Evolutionary conservation across 1,139 yeast genomes (phyloP).

Genomic region (Hanseniaspora sp.): DNA sequence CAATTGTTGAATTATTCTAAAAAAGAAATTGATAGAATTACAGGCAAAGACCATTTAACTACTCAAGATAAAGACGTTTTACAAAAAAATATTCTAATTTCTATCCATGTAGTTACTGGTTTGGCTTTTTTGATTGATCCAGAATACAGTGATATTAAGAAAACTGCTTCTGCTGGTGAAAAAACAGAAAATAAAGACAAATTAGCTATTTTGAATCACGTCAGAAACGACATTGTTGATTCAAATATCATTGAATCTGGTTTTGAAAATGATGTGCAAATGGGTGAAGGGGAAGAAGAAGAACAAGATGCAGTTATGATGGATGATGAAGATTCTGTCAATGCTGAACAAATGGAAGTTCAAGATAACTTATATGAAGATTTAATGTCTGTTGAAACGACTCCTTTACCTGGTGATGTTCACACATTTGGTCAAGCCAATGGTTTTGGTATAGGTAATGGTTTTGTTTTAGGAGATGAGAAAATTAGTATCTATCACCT

Average conservation of each 20-base stretch:
- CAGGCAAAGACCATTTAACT: slow-evolving; percentile 24
- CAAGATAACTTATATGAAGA: slow-evolving; percentile 22
- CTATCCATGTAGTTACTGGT: slow-evolving; percentile 61
- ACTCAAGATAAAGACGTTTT: slow-evolving; percentile 37
- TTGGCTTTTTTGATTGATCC: slow-evolving; percentile 71
- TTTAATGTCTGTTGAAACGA: slow-evolving; percentile 27
- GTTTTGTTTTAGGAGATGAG: slow-evolving; percentile 43
- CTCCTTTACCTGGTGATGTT: slow-evolving; percentile 24
- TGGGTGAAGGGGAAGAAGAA: slow-evolving; percentile 16
- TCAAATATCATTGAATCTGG: slow-evolving; percentile 30
- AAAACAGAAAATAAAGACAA: slow-evolving; percentile 25
- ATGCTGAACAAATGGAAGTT: slow-evolving; percentile 14
- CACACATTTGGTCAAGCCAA: neutral
- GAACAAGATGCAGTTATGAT: neutral
- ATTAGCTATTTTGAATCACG: slow-evolving; percentile 28
- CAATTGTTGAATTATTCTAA: slow-evolving; percentile 39
- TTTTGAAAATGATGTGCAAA: slow-evolving; percentile 26
- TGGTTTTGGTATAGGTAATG: slow-evolving; percentile 11
- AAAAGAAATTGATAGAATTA: slow-evolving; percentile 34
- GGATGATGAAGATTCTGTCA: neutral
- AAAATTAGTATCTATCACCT: slow-evolving; percentile 45
- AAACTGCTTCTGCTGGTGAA: slow-evolving; percentile 19
- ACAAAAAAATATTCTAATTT: slow-evolving; percentile 43
- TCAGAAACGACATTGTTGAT: slow-evolving; percentile 29
- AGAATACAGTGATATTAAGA: slow-evolving; percentile 30